Percentiles rank a stretch among this genome's conserved stretches.
phyloP scores from a whole-genome alignment of 371 early-diverging fungal genomes.

The Parasitella parasitica region DNA sequence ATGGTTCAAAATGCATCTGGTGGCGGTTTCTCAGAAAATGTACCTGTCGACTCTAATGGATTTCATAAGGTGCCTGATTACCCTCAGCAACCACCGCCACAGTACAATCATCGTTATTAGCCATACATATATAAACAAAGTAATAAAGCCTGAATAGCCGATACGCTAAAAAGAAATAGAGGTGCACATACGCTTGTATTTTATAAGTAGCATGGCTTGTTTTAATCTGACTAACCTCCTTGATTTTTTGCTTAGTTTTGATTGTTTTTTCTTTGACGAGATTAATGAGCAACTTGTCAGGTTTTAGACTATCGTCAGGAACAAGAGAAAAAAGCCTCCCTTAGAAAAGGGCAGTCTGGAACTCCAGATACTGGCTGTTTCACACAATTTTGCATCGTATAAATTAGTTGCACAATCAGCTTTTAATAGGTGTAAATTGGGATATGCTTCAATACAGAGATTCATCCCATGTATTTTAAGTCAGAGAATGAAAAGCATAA shows the following conservation, averaged over 20 bases:
- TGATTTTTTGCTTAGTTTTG: background rate
- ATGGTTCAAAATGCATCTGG: conserved; percentile 15
- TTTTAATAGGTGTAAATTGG: background rate
- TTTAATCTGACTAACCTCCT: background rate
- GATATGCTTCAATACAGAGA: too few relatives aligned
- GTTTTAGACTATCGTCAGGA: too few relatives aligned
- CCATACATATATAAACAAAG: too few relatives aligned
- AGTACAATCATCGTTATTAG: conserved; percentile 24
- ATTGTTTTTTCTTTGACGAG: background rate
- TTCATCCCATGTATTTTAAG: too few relatives aligned
- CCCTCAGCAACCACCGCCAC: conserved; percentile 4
- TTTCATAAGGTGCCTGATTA: conserved; percentile 26
- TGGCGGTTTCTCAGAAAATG: conserved; percentile 15
- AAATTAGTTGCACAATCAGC: too few relatives aligned
- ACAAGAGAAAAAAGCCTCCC: too few relatives aligned
- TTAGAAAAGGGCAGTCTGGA: background rate
- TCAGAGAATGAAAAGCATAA: too few relatives aligned
- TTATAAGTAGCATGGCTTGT: background rate
- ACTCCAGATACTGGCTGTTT: background rate
- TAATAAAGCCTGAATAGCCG: background rate
- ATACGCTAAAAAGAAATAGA: background rate
- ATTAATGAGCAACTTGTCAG: too few relatives aligned
- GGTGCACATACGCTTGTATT: background rate
- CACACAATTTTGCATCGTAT: too few relatives aligned
- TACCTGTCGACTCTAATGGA: conserved; percentile 13